phyloP scores from a whole-genome alignment of 192 early-diverging fungal species.

The Backusella macrospora region DNA sequence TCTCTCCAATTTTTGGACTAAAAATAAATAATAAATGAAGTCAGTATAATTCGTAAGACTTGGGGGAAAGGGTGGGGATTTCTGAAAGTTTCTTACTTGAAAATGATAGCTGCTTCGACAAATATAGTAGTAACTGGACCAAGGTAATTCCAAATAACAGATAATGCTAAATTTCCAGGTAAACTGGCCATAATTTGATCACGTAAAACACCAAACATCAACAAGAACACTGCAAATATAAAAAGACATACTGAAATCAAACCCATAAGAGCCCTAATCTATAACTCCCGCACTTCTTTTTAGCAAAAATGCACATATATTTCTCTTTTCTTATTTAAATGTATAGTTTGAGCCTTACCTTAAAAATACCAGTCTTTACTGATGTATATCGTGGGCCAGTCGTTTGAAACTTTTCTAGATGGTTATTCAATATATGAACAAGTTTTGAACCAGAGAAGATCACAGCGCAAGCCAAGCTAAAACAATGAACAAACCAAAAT shows the following conservation, averaged over 20 bases:
- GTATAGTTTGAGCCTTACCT: constrained; percentile 6
- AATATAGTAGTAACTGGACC: constrained; percentile 26
- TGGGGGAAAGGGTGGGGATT: not conserved
- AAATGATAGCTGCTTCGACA: constrained; percentile 29
- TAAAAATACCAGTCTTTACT: constrained; percentile 32
- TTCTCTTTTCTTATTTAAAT: not conserved
- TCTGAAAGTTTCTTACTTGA: constrained; percentile 20
- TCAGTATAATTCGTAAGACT: not conserved
- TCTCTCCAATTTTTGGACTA: constrained; percentile 17
- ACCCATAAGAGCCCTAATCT: constrained; percentile 27
- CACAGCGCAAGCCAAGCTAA: constrained; percentile 19
- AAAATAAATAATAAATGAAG: not conserved
- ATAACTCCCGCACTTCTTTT: not conserved
- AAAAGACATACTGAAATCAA: constrained; percentile 30
- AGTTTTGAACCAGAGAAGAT: constrained; percentile 27
- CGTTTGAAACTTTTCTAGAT: constrained; percentile 22
- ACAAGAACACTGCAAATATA: constrained; percentile 34
- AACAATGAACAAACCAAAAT: constrained; percentile 35
- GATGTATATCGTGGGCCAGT: constrained; percentile 30
- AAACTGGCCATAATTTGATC: constrained; percentile 24
- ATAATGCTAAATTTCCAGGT: constrained; percentile 19
- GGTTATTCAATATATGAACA: constrained; percentile 19
- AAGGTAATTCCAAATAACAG: constrained; percentile 34
- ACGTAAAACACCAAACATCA: constrained; percentile 38
- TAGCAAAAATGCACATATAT: not conserved